Evolutionary conservation across 768 basidiomycete species (phyloP).

Genomic region (Wakefieldia striispora): DNA sequence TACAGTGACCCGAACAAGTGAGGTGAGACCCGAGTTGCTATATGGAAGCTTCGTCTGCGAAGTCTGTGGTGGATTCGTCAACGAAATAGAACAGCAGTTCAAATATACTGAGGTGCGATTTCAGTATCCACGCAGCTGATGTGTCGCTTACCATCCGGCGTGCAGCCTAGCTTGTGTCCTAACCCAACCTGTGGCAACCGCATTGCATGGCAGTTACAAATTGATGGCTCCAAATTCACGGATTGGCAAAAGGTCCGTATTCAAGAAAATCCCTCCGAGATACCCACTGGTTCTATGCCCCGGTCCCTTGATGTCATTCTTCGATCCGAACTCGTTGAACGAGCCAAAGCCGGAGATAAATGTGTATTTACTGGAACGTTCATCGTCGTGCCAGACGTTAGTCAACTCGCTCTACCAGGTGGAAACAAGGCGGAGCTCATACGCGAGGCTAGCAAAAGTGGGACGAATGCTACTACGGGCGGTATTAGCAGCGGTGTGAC

Average conservation of each 20-base stretch:
- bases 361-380: constrained; percentile 98
- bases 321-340: constrained; percentile 92
- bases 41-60: constrained; percentile 94
- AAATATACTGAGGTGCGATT: constrained; percentile 90
- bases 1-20: constrained; percentile 95
- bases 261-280: constrained; percentile 98
- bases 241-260: constrained; percentile 99
- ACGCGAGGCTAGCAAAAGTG: constrained; percentile 73
- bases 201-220: constrained; percentile 87
- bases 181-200: constrained; percentile 94
- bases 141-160: not conserved
- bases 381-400: constrained; percentile 97
- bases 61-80: constrained; percentile 79
- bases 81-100: constrained; percentile 98
- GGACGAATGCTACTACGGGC: constrained; percentile 56
- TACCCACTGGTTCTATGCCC: constrained; percentile 98
- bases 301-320: constrained; percentile 95
- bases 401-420: constrained; percentile 91
- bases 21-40: constrained; percentile 93
- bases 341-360: constrained; percentile 99
- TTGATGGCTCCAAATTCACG: constrained; percentile 94
- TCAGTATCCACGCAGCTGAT: constrained; percentile 1
- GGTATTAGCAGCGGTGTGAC: constrained; percentile 82
- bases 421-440: constrained; percentile 90
- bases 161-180: constrained; percentile 87